phyloP scores from a whole-genome alignment of 306 rosid genomes.

The Alnus rubra region DNA sequence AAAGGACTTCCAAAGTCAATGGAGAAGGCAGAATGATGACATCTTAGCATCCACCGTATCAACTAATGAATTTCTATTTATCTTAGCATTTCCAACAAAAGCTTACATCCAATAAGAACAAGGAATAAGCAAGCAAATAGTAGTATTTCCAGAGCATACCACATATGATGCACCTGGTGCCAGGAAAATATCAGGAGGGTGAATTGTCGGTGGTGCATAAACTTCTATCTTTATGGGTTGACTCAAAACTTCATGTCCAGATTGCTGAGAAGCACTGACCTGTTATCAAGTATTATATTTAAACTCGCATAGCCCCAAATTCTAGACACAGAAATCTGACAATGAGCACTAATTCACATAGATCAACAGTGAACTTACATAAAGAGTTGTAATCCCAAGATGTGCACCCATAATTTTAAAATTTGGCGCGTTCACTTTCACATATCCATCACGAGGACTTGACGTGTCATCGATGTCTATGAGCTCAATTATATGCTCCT shows the following conservation, averaged over 20 bases:
- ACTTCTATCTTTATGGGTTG: constrained; percentile 82
- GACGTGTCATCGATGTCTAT: constrained; percentile 46
- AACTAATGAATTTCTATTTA: not conserved
- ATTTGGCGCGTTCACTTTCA: constrained; percentile 47
- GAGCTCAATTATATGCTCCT: constrained; percentile 73
- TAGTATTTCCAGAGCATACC: constrained; percentile 48
- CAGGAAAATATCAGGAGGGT: constrained; percentile 69
- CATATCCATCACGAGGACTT: constrained; percentile 41
- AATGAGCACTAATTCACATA: constrained; percentile 14
- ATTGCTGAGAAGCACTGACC: constrained; percentile 71
- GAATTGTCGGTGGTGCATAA: constrained; percentile 74
- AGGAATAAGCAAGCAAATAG: constrained; percentile 1
- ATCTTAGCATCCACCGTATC: not conserved
- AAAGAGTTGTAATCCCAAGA: constrained; percentile 83
- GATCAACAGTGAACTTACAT: constrained; percentile 52
- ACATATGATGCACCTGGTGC: constrained; percentile 83
- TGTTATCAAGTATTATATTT: constrained; percentile 43
- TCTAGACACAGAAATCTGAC: constrained; percentile 23
- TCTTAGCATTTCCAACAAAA: constrained; percentile 1
- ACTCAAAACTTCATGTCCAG: constrained; percentile 66
- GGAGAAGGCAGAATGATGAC: constrained; percentile 4
- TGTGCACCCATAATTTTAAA: constrained; percentile 62
- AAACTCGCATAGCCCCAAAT: constrained; percentile 27
- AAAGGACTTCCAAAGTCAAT: not conserved
- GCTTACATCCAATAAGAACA: not conserved